Evolutionary conservation across 2,329 filamentous ascomycete genomes (phyloP), one percentile per base, ranked within the genome.

Genomic region (Pseudogymnoascus sp.): DNA sequence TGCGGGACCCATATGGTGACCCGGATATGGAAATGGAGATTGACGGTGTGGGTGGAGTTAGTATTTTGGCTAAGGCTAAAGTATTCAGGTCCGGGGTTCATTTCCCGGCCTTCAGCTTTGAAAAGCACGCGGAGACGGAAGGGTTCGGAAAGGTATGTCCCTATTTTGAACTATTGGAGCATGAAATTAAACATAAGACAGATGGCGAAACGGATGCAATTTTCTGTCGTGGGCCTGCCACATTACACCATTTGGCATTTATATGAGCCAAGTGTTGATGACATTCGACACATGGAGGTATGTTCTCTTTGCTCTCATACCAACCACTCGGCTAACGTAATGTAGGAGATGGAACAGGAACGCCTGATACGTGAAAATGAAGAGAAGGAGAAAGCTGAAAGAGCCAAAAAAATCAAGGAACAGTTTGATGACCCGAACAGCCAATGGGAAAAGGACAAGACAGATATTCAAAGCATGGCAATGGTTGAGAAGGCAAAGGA

Each of bases 1-100:
- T 99, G 6, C 88, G 94, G 63, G 94, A 99, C 72, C 94, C 94
- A 1, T 97, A 96, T 70, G 94, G 94, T 39, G 94, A 99, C 71
- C 93, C 93, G 17, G 94, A 99, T 72, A 97, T 97, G 88, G 94
- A 99, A 73, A 97, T 99, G 94, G 94, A 99, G 70, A 93, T 99
- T 68, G 94, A 99, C 69, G 94, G 94, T 67, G 92, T 99, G 54
- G 93, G 94, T 59, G 94, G 94, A 76, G 94, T 99, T 68, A 97
- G 92, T 77, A 99, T 99, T 70, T 76, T 99, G 68, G 93, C 94
- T 50, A 99, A 97, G 76, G 94, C 94, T 1, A 89, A 88, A 69
- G 94, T 99, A 0, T 99, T 99, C 79, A 86, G 94, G 64, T 88
- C 90, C 50, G 94, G 94, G 44, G 93, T 96, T 35, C 94, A 99